Percentiles rank a stretch among this genome's conserved stretches.
Evolutionary conservation across 192 early-diverging fungal genomes (phyloP).

Genomic region (Blastocladiella britannica): DNA sequence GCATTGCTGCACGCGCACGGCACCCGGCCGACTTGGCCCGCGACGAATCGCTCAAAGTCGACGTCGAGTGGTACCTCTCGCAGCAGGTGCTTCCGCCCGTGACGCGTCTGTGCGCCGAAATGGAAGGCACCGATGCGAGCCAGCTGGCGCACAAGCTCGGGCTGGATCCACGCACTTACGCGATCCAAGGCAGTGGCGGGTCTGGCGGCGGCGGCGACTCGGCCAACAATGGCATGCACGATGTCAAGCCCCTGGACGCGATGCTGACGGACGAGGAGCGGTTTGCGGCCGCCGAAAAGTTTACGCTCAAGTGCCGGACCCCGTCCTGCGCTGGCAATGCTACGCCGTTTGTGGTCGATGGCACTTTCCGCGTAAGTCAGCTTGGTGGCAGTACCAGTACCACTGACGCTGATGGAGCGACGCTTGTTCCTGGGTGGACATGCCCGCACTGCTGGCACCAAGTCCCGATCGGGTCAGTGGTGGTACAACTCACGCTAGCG

Average conservation of each 20-base stretch:
- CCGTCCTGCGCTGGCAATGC: conserved; percentile 9
- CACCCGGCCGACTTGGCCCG: conserved; percentile 63
- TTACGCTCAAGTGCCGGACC: conserved; percentile 32
- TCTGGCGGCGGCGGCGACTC: conserved; percentile 3
- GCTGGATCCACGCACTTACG: conserved; percentile 46
- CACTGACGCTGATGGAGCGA: conserved; percentile 5
- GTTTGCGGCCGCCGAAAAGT: conserved; percentile 49
- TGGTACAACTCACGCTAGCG: conserved; percentile 34
- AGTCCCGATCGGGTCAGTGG: conserved; percentile 23
- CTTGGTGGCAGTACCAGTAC: background rate
- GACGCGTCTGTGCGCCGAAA: conserved; percentile 55
- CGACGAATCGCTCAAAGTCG: conserved; percentile 20
- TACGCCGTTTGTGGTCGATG: background rate
- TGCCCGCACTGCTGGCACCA: conserved; percentile 20
- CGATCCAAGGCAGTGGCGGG: conserved; percentile 6
- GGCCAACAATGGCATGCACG: conserved; percentile 30
- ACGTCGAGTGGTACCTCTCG: conserved; percentile 81
- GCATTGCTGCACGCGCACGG: conserved; percentile 50
- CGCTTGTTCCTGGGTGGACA: conserved; percentile 25
- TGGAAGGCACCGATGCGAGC: conserved; percentile 61
- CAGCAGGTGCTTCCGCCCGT: conserved; percentile 83
- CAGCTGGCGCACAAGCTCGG: conserved; percentile 68
- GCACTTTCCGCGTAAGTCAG: background rate
- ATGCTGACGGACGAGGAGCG: conserved; percentile 50
- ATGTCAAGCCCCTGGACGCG: conserved; percentile 61